Percentiles rank a stretch among this genome's conserved stretches.
Evolutionary conservation across 2,329 filamentous ascomycete genomes (phyloP).

Genomic region (Talaromyces sp.): DNA sequence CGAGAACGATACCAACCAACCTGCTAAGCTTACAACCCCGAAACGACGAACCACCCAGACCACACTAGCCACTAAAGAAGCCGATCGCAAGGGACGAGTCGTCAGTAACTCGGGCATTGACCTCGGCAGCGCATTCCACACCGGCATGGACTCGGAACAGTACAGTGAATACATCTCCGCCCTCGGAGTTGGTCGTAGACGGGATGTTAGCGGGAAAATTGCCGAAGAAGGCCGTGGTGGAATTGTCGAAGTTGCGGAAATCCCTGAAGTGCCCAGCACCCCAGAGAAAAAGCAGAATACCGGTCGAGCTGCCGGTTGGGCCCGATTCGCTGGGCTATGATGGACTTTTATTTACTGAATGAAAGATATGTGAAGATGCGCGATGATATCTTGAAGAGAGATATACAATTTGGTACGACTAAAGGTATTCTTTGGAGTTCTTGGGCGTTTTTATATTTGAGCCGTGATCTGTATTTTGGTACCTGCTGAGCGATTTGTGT

Average conservation of each 20-base stretch:
- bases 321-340: slow-evolving; percentile 45
- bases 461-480: neutral
- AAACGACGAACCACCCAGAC: slow-evolving; percentile 10
- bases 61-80: slow-evolving; percentile 21
- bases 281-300: slow-evolving; percentile 18
- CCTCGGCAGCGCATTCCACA: slow-evolving; percentile 24
- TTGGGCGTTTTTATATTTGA: neutral
- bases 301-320: slow-evolving; percentile 44
- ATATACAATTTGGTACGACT: neutral
- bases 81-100: slow-evolving; percentile 43
- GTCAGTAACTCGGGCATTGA: slow-evolving; percentile 44
- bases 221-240: slow-evolving; percentile 45
- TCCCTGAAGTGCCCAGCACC: neutral
- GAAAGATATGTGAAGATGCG: neutral
- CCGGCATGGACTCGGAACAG: slow-evolving; percentile 31
- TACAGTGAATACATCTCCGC: slow-evolving; percentile 44
- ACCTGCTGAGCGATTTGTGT: slow-evolving; percentile 4
- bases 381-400: neutral
- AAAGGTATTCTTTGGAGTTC: neutral
- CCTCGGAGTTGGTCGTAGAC: slow-evolving; percentile 43
- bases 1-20: slow-evolving; percentile 10
- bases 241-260: slow-evolving; percentile 17
- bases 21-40: slow-evolving; percentile 5
- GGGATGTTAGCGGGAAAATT: slow-evolving; percentile 46
- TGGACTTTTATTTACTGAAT: neutral